Conservation (phyloP, 2,329 filamentous ascomycete genomes). For the Cryphonectria radicalis region DNA sequence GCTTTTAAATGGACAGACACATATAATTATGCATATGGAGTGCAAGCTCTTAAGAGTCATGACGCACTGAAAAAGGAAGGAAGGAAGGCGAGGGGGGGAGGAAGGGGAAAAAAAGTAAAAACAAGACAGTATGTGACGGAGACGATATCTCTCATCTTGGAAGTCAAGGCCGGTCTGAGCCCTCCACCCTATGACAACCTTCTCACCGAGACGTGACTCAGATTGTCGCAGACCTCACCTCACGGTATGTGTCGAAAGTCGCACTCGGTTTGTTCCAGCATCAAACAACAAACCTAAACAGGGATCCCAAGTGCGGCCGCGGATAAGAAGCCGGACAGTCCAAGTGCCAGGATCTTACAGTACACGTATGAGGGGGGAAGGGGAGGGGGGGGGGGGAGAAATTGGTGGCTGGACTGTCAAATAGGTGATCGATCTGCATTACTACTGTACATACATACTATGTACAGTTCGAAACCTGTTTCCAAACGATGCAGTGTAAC, state of each 20-base stretch:
- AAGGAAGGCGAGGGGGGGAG: no score
- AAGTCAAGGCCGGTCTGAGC: background rate
- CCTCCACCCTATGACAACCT: background rate
- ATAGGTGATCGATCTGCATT: constrained; percentile 11
- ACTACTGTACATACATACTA: background rate
- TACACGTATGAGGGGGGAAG: no score
- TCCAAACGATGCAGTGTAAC: constrained; percentile 25
- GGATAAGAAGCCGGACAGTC: constrained; percentile 25
- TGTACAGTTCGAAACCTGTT: constrained; percentile 6
- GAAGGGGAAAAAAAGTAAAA: background rate
- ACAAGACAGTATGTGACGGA: background rate
- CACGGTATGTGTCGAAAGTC: constrained; percentile 2
- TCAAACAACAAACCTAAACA: constrained; percentile 1
- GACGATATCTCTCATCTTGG: background rate
- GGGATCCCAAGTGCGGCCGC: constrained; percentile 16
- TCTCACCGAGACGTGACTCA: constrained; percentile 6
- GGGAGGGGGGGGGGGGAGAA: background rate
- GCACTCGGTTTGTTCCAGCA: constrained; percentile 15
- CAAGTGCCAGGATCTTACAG: constrained; percentile 17
- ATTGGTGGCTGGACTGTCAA: constrained; percentile 16
- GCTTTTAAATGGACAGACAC: background rate
- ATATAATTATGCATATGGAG: background rate
- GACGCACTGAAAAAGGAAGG: background rate
- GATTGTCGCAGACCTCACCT: constrained; percentile 8
- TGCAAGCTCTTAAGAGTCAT: background rate